Percentiles rank a stretch among this genome's conserved stretches.
Evolutionary conservation across 1,284 basidiomycete genomes (phyloP).

Genomic region (Ustanciosporium gigantosporum): DNA sequence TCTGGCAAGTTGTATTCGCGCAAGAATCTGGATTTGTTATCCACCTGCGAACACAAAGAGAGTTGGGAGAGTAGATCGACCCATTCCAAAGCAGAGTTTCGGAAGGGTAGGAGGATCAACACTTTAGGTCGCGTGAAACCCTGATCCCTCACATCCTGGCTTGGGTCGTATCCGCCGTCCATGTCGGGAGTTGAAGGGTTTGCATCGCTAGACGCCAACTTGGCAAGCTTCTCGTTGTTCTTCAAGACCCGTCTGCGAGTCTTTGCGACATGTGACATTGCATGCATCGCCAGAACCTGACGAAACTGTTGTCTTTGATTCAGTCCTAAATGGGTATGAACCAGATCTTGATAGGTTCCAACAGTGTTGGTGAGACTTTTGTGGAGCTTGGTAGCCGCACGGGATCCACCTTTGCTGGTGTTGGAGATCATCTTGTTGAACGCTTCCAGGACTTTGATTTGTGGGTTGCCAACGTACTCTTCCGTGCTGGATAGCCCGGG

Average conservation of each 20-base stretch:
- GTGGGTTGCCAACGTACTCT: constrained; percentile 27
- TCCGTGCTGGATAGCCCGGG: constrained; percentile 10
- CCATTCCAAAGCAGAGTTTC: constrained; percentile 83
- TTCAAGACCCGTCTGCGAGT: constrained; percentile 89
- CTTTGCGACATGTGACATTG: constrained; percentile 65
- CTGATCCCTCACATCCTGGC: constrained; percentile 72
- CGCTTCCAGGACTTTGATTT: constrained; percentile 43
- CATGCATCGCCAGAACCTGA: constrained; percentile 42
- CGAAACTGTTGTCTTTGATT: constrained; percentile 28
- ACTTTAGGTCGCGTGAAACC: constrained; percentile 96
- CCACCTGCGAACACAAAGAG: constrained; percentile 48
- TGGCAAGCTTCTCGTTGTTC: constrained; percentile 82
- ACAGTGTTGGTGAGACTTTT: constrained; percentile 31
- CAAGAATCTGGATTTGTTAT: constrained; percentile 77
- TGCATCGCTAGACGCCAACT: constrained; percentile 57
- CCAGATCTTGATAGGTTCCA: constrained; percentile 47
- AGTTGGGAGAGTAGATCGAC: constrained; percentile 45
- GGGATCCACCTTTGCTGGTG: no score
- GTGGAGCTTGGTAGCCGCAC: constrained; percentile 27
- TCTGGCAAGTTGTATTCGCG: constrained; percentile 81
- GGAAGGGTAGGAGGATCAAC: constrained; percentile 87
- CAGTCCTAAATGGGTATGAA: constrained; percentile 38
- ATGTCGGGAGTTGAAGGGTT: constrained; percentile 60
- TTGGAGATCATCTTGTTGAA: constrained; percentile 13
- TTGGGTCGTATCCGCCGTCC: constrained; percentile 24